These are phyloP conservation scores for Candida methanosorbosa DNA, from an alignment of 805 yeast species.

Conservation along the genomic window DNA sequence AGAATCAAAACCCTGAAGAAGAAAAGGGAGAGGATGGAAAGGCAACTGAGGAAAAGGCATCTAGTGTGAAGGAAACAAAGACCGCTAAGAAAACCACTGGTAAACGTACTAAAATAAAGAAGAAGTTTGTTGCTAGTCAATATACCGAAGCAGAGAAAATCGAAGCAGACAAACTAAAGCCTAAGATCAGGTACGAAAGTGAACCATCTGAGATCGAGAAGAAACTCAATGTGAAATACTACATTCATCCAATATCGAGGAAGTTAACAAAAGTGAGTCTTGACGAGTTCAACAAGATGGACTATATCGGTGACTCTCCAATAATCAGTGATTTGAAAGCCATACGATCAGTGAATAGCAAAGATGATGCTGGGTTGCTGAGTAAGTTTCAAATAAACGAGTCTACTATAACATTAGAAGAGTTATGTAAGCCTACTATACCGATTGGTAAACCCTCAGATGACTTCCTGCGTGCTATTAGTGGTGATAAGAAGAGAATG, in stretches of 20 bases:
- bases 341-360: conserved; percentile 26
- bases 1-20: neutral
- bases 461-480: conserved; percentile 45
- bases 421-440: conserved; percentile 57
- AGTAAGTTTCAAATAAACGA: conserved; percentile 39
- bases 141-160: no score
- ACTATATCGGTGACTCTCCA: conserved; percentile 8
- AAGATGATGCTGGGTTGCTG: conserved; percentile 30
- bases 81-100: conserved; percentile 1
- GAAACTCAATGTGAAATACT: conserved; percentile 6
- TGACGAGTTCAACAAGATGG: conserved; percentile 11
- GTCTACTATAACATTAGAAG: conserved; percentile 52
- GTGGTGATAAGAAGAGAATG: conserved; percentile 35
- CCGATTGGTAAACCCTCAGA: conserved; percentile 61
- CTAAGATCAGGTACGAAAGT: no score
- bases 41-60: neutral
- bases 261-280: conserved; percentile 11
- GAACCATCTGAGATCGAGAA: conserved; percentile 3
- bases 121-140: conserved; percentile 1
- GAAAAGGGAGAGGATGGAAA: neutral
- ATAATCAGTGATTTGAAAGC: conserved; percentile 28
- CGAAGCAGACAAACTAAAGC: no score
- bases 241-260: conserved; percentile 9
- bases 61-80: conserved; percentile 2
- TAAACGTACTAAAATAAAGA: no score